Base-by-base conservation (phyloP, 352 stramenopile species). In the Pythium vanterpoolii region DNA sequence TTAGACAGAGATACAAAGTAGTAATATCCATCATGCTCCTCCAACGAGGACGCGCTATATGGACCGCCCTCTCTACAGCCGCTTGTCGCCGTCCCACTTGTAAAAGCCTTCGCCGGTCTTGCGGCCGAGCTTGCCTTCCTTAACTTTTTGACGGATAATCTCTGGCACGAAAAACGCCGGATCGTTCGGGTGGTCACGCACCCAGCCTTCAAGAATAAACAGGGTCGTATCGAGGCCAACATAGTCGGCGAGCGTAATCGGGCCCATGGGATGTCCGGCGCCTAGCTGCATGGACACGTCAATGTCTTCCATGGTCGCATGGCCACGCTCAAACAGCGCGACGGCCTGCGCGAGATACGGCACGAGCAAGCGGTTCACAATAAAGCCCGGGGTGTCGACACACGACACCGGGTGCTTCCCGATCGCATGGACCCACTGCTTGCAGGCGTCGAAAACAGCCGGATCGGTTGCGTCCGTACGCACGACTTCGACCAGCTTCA, bases 101-200 rank as follows among this genome's bases (percentile, higher is more conserved):
- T 98, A 99, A 58, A 99, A 99, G 7, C 96, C 97, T 56, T 98
- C 93, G 46, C 97, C 97, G 7, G 79, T 94, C 75, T 99, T 99
- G 58, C 97, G 83, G 54, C 97, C 97, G 27, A 99, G 72, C 60
- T 99, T 95, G 42, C 95, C 96, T 39, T 92, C 84, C 7, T 81
- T 77, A 14, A 99, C 96, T 64, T 97, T 98, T 49, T 93, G 72
- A 42, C 83, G 74, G 42, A 99, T 64, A 44, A 91, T 93, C 31
- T 96, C 64, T 3, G 97, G 97, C 48, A 99, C 90, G 44, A 97
- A 87, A 77, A 99, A 99, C 24, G 96, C 85, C 8, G 87, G 90
- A 48, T 99, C 96, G 64, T 98, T 87, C 19, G 96, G 96, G 83
- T 95, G 96, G 60, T 98, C 93, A 39, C 96, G 85, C 56, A 96